Conservation (phyloP, 169 alveolate species). For the Eimeria maxima region DNA sequence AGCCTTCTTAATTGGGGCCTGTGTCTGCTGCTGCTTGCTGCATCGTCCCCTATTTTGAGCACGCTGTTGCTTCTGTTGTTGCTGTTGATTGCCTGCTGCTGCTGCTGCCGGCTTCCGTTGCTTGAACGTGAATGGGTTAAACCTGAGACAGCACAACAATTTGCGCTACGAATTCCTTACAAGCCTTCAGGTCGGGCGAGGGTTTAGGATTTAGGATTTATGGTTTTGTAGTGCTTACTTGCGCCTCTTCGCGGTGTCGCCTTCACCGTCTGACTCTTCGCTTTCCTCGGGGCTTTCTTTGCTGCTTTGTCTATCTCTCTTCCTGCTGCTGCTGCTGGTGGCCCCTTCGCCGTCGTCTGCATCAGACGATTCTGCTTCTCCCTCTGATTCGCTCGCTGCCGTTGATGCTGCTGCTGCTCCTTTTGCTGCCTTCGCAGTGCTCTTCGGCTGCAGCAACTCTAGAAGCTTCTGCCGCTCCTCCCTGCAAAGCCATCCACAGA, state of each 20-base stretch:
- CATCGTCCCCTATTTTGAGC: not conserved
- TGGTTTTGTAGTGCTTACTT: not conserved
- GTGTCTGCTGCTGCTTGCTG: not conserved
- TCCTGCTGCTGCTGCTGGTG: slow-evolving; percentile 17
- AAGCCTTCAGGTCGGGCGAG: not conserved
- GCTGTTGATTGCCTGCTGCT: slow-evolving; percentile 1
- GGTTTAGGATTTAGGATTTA: slow-evolving; percentile 4
- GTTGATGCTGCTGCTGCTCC: slow-evolving; percentile 67
- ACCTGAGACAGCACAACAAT: not conserved
- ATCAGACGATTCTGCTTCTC: slow-evolving; percentile 66
- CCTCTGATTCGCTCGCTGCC: slow-evolving; percentile 60
- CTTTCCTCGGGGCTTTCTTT: not conserved
- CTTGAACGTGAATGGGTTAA: slow-evolving; percentile 62
- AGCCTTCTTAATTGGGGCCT: not conserved
- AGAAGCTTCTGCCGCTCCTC: slow-evolving; percentile 64
- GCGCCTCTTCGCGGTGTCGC: not conserved
- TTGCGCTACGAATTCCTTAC: too few species aligned
- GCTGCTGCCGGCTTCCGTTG: slow-evolving; percentile 28
- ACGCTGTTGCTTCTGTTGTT: slow-evolving; percentile 2
- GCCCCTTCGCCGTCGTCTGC: slow-evolving; percentile 71
- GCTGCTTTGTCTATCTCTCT: not conserved
- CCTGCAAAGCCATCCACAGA: not conserved
- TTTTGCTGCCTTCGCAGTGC: not conserved
- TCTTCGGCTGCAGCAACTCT: slow-evolving; percentile 40
- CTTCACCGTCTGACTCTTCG: not conserved